Percentiles rank a stretch among this genome's conserved stretches.
Conservation (phyloP, 805 yeast species). For the Saccharomycopsis sp. region DNA sequence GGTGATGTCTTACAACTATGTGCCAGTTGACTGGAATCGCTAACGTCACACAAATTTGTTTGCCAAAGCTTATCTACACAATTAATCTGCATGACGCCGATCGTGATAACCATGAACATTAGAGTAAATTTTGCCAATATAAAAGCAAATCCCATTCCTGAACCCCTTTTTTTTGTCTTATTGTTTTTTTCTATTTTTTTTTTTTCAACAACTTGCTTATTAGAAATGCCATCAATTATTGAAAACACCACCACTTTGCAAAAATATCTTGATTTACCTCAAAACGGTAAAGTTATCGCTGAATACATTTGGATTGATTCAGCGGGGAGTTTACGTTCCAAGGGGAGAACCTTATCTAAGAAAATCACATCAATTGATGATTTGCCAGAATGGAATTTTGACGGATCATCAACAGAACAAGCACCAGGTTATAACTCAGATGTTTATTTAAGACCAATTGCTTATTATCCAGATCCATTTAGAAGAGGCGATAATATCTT, state of each 20-base stretch:
- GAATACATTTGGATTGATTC: constrained; percentile 99
- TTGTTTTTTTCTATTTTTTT: constrained; percentile 1
- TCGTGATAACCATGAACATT: not conserved
- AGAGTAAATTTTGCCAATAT: not conserved
- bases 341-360: constrained; percentile 79
- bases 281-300: constrained; percentile 81
- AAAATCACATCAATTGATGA: constrained; percentile 69
- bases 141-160: not conserved
- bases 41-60: not conserved
- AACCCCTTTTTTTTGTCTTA: not conserved
- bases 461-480: constrained; percentile 93
- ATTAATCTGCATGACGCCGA: no score
- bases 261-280: constrained; percentile 79
- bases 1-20: not conserved
- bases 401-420: constrained; percentile 97
- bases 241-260: constrained; percentile 68
- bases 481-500: constrained; percentile 96
- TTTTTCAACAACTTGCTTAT: no score
- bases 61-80: no score
- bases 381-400: constrained; percentile 98
- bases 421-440: constrained; percentile 98
- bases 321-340: constrained; percentile 83
- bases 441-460: constrained; percentile 90
- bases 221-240: no score
- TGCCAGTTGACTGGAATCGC: not conserved